Conservation (phyloP, 768 basidiomycete genomes). For the Panaeolus cyanescens region DNA sequence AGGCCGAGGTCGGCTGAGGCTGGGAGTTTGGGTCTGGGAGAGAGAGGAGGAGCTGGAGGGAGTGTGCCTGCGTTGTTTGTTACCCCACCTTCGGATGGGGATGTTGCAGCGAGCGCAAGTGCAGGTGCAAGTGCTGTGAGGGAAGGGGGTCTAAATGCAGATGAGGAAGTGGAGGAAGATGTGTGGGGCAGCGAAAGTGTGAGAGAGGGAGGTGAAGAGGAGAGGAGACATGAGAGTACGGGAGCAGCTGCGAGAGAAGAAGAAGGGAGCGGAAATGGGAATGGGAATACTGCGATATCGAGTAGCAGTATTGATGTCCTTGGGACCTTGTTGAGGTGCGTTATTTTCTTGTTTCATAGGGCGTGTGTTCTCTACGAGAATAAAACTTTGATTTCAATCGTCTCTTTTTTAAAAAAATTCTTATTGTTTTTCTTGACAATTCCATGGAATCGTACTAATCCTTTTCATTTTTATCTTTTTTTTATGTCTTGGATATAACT, state of each 20-base stretch:
- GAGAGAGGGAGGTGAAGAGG: neutral
- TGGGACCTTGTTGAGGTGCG: conserved; percentile 79
- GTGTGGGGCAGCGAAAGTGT: neutral
- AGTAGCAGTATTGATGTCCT: conserved; percentile 81
- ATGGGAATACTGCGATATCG: conserved; percentile 45
- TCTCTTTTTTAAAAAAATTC: too few relatives aligned
- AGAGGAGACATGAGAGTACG: too few relatives aligned
- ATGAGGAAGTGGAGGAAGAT: neutral
- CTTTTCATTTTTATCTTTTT: too few relatives aligned
- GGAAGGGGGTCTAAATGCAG: neutral
- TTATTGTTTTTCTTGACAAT: too few relatives aligned
- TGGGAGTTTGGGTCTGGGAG: too few relatives aligned
- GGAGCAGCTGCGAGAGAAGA: too few relatives aligned
- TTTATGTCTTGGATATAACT: too few relatives aligned
- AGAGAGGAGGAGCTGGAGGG: too few relatives aligned
- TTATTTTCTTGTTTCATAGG: conserved; percentile 11
- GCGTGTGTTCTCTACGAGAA: too few relatives aligned
- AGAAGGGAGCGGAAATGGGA: too few relatives aligned
- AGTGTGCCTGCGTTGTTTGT: conserved; percentile 14
- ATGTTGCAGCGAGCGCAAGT: conserved; percentile 13
- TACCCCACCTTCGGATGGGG: conserved; percentile 30
- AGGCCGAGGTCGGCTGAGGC: conserved; percentile 10
- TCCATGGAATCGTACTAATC: too few relatives aligned
- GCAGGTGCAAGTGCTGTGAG: neutral
- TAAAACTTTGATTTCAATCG: too few relatives aligned